Evolutionary conservation across 345 rosid genomes (phyloP).

Genomic region (Gossypium australe): DNA sequence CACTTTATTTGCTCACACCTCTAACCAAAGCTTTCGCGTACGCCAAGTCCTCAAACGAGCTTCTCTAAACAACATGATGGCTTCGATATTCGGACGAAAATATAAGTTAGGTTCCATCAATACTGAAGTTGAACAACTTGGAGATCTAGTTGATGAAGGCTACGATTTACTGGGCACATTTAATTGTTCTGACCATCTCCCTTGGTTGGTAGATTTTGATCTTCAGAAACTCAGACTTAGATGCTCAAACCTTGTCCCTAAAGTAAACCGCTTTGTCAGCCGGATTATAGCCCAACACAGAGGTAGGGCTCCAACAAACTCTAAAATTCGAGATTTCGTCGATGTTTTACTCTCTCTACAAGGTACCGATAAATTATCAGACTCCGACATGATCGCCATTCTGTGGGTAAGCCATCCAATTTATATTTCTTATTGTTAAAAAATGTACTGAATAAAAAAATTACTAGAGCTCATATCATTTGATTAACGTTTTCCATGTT

Average conservation of each 20-base stretch:
- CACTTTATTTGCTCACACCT: constrained; percentile 13
- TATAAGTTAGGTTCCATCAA: constrained; percentile 33
- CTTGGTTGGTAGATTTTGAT: constrained; percentile 62
- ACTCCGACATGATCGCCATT: constrained; percentile 69
- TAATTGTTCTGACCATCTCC: constrained; percentile 71
- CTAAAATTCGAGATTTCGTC: constrained; percentile 49
- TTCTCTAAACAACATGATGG: constrained; percentile 74
- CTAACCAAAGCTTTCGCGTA: constrained; percentile 27
- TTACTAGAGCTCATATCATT: neutral
- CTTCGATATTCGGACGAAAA: constrained; percentile 59
- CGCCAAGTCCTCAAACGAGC: constrained; percentile 57
- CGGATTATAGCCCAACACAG: constrained; percentile 51
- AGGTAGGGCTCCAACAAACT: constrained; percentile 25
- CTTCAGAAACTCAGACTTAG: constrained; percentile 59
- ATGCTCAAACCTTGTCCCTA: constrained; percentile 59
- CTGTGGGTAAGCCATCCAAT: constrained; percentile 52
- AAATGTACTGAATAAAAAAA: too few relatives aligned
- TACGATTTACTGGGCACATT: constrained; percentile 53
- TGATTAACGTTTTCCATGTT: neutral
- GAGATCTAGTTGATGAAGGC: constrained; percentile 59
- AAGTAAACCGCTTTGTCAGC: constrained; percentile 58
- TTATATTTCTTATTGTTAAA: neutral
- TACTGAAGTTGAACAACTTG: constrained; percentile 36
- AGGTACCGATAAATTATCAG: constrained; percentile 46
- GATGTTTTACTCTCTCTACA: constrained; percentile 59